Base-by-base conservation (phyloP, 2,329 filamentous ascomycete genomes). In the Pyrenophora seminiperda region DNA sequence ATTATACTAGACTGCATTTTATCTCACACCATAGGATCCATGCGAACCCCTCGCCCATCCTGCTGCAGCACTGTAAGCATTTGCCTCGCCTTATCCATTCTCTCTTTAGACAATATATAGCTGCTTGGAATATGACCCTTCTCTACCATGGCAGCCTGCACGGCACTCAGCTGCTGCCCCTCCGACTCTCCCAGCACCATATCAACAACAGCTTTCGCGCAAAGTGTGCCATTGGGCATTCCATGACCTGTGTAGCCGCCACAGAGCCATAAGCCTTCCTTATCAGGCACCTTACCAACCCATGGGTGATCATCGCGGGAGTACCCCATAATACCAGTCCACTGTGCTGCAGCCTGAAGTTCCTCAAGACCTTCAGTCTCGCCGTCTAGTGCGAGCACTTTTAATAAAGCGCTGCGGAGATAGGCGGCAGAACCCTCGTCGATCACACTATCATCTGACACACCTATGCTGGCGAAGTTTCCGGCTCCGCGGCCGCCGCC, bases 291-390 rank as follows among this genome's bases (percentile, higher is more conserved):
- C 7, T 75, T 72, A 0, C 89, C 89, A 2, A 92, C 85, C 85
- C 86, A 91, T 0, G 89, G 88, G 41, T 80, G 71, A 0, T 80
- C 76, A 67, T 92, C 89, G 5, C 84, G 76, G 15, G 54, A 55
- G 70, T 84, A 91, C 0, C 86, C 89, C 89, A 91, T 92, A 59
- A 91, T 88, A 0, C 89, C 89, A 1, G 87, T 89, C 89, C 89
- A 93, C 66, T 82, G 73, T 39, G 74, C 70, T 3, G 69, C 73
- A 2, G 80, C 79, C 40, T 75, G 53, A 27, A 83, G 67, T 58
- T 81, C 78, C n/a, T 67, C 50, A 22, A 74, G 53, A 1, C 64
- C 75, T 6, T 70, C 66, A 60, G 53, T 70, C 15, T 72, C 50
- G 62, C 66, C 67, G 34, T 68, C 73, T 32, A 65, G 64, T 55